A percentile compares a stretch with the other conserved stretches of the same genome.
phyloP scores from a whole-genome alignment of 148 eudicot genomes.

The Vaccinium myrtillus region DNA sequence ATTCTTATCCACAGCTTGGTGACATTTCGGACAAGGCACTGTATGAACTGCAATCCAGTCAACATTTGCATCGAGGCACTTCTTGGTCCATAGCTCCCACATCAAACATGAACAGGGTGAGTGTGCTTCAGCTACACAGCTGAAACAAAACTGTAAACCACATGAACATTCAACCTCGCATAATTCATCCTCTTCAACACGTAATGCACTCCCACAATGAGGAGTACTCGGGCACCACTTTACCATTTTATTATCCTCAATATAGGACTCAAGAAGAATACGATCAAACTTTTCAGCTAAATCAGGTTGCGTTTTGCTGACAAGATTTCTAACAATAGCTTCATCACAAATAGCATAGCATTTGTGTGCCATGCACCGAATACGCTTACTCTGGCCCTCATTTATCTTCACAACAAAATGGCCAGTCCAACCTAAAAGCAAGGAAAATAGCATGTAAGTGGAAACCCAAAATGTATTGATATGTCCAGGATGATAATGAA shows the following conservation, averaged over 20 bases:
- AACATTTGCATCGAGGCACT: constrained; percentile 55
- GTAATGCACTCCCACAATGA: constrained; percentile 85
- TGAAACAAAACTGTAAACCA: constrained; percentile 73
- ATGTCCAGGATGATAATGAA: not conserved
- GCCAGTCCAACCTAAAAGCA: constrained; percentile 64
- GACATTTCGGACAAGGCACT: constrained; percentile 66
- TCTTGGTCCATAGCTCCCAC: constrained; percentile 75
- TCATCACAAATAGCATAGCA: constrained; percentile 75
- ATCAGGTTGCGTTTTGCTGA: constrained; percentile 45
- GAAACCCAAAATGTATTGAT: not conserved
- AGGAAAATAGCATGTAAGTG: not conserved
- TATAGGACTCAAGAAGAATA: constrained; percentile 67
- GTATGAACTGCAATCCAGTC: constrained; percentile 67
- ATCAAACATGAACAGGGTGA: constrained; percentile 80
- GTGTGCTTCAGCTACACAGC: constrained; percentile 60
- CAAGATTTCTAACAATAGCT: constrained; percentile 47
- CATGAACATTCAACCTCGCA: constrained; percentile 77
- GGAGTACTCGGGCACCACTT: constrained; percentile 83
- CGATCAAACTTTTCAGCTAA: constrained; percentile 68
- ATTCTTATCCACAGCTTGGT: constrained; percentile 71
- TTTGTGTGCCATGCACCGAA: constrained; percentile 70
- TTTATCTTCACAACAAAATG: constrained; percentile 68
- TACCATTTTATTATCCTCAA: constrained; percentile 73
- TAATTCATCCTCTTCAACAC: constrained; percentile 55
- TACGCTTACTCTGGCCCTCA: constrained; percentile 72